phyloP scores from a whole-genome alignment of 108 stramenopile genomes.

The Licmophora abbreviata region DNA sequence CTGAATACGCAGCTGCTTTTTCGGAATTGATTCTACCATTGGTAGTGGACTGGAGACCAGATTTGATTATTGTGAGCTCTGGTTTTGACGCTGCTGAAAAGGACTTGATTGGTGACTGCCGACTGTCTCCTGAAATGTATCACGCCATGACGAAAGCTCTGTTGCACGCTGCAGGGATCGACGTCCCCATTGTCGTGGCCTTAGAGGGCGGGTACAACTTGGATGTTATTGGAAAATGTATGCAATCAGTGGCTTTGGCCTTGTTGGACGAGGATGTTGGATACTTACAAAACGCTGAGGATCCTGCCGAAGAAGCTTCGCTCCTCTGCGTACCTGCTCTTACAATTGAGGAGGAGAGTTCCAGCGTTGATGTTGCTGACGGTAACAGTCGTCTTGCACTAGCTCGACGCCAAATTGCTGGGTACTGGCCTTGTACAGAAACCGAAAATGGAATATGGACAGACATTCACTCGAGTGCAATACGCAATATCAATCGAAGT shows the following conservation, averaged over 20 bases:
- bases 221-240: constrained; percentile 23
- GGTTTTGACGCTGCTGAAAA: constrained; percentile 46
- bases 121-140: constrained; percentile 10
- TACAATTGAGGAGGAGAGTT: neutral
- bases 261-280: neutral
- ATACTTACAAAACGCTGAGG: neutral
- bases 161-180: neutral
- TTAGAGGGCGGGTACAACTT: constrained; percentile 53
- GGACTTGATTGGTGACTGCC: constrained; percentile 19
- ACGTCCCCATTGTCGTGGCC: constrained; percentile 32
- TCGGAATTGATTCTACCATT: constrained; percentile 22
- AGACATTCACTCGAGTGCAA: too few relatives aligned
- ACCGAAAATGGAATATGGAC: neutral
- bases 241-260: constrained; percentile 12
- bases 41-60: constrained; percentile 17
- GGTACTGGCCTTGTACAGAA: neutral
- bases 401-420: neutral
- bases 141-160: constrained; percentile 8
- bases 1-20: constrained; percentile 25
- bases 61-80: constrained; percentile 29
- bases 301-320: neutral
- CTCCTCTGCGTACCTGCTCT: neutral
- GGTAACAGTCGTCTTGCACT: constrained; percentile 1
- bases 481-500: too few relatives aligned
- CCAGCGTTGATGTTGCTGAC: too few relatives aligned